phyloP scores from a whole-genome alignment of 1,284 basidiomycete genomes.

The Porogramme epimiltina region DNA sequence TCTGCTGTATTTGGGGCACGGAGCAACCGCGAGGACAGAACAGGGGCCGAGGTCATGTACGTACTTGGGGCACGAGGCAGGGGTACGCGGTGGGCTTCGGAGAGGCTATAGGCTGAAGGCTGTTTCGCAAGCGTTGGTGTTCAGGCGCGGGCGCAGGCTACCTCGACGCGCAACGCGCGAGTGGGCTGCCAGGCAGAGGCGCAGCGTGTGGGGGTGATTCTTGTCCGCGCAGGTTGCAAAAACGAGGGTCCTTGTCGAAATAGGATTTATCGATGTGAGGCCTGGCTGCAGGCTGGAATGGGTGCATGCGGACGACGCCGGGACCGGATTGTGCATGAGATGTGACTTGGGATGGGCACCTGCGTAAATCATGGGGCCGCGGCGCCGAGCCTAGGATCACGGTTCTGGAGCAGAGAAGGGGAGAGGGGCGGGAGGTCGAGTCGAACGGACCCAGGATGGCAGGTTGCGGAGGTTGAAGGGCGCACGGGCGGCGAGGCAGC shows the following conservation, averaged over 20 bases:
- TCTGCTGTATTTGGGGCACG: constrained; percentile 6
- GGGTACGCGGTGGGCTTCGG: not conserved
- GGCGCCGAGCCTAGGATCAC: not conserved
- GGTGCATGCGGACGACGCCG: too few relatives aligned
- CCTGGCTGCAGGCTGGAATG: not conserved
- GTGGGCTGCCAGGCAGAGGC: too few relatives aligned
- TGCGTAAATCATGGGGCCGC: not conserved
- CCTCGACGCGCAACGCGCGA: not conserved
- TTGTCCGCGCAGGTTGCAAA: not conserved
- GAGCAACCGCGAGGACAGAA: not conserved
- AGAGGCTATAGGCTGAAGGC: constrained; percentile 14
- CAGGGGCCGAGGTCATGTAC: not conserved
- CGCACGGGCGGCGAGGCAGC: not conserved
- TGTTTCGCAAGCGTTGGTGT: not conserved
- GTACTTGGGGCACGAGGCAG: constrained; percentile 7
- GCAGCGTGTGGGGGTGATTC: not conserved
- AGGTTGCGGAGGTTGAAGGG: not conserved
- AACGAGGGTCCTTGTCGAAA: not conserved
- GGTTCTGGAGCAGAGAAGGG: not conserved
- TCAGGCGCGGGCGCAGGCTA: not conserved
- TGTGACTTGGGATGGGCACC: not conserved
- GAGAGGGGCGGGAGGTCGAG: not conserved
- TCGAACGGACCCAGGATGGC: not conserved
- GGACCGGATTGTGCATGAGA: not conserved
- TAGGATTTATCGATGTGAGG: not conserved